Conservation (phyloP, 2,329 filamentous ascomycete genomes). For the Botrytis galanthina region DNA sequence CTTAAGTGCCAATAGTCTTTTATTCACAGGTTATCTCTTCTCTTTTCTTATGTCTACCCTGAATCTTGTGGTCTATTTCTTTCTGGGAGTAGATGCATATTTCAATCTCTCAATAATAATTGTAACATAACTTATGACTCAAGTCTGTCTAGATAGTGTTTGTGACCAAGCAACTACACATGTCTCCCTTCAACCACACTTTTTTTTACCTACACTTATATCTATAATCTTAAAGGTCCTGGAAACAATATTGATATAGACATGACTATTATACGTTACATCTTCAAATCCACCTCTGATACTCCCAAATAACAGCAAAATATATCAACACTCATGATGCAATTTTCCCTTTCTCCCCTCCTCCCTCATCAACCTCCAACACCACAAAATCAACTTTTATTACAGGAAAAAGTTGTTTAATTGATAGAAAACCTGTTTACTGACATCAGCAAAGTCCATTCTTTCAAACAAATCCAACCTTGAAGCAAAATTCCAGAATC, state of each 20-base stretch:
- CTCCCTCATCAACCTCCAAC: background rate
- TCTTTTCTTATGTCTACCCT: no score
- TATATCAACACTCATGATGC: background rate
- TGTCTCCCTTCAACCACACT: background rate
- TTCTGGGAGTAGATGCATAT: background rate
- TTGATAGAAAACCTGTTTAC: background rate
- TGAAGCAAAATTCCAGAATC: background rate
- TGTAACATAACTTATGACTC: background rate
- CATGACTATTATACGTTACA: accelerated
- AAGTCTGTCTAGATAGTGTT: background rate
- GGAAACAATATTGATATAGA: background rate
- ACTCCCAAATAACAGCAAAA: background rate
- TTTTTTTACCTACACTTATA: background rate
- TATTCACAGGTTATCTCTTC: no score
- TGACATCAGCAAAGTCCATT: background rate
- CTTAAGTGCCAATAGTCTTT: no score
- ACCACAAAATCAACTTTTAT: background rate
- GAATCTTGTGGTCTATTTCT: no score
- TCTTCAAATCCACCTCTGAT: background rate
- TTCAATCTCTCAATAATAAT: accelerated
- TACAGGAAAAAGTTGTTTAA: background rate
- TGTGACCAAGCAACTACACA: accelerated
- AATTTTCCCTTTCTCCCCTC: background rate
- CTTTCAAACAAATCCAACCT: background rate
- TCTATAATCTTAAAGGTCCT: background rate